A percentile compares a stretch with the other conserved stretches of the same genome.
Conservation (phyloP, 2,329 filamentous ascomycete genomes). For the Huntiella moniliformis region DNA sequence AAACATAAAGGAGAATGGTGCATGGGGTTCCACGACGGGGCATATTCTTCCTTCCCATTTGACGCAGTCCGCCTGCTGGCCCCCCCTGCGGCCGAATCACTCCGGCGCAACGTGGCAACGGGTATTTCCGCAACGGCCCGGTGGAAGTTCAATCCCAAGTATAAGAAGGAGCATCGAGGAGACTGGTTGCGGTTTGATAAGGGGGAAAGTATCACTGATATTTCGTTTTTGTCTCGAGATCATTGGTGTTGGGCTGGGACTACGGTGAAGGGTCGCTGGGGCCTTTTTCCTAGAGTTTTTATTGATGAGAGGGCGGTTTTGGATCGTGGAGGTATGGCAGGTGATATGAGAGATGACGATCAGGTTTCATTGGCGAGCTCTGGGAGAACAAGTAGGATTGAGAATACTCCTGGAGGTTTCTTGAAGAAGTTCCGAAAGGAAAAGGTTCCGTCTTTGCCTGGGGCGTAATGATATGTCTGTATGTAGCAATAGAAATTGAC, state of each 20-base stretch:
- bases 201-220: conserved; percentile 48
- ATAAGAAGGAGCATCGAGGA: conserved; percentile 16
- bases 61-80: conserved; percentile 30
- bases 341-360: not conserved
- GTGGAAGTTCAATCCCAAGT: conserved; percentile 34
- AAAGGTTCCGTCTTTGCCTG: conserved; percentile 2
- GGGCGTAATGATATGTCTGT: conserved; percentile 1
- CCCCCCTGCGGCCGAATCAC: conserved; percentile 25
- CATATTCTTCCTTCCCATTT: conserved; percentile 29
- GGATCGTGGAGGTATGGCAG: conserved; percentile 15
- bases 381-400: not conserved
- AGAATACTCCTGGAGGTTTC: not conserved
- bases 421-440: conserved; percentile 8
- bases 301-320: conserved; percentile 28
- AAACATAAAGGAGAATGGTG: conserved; percentile 37
- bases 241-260: conserved; percentile 39
- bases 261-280: conserved; percentile 32
- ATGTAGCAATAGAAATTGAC: not conserved
- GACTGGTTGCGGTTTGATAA: conserved; percentile 45
- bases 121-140: conserved; percentile 29
- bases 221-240: conserved; percentile 28
- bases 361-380: conserved; percentile 2
- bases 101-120: conserved; percentile 26
- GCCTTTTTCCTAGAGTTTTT: conserved; percentile 33
- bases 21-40: conserved; percentile 37